Evolutionary conservation across 2,329 filamentous ascomycete species (phyloP).

Genomic region (Bipolaris bicolor): DNA sequence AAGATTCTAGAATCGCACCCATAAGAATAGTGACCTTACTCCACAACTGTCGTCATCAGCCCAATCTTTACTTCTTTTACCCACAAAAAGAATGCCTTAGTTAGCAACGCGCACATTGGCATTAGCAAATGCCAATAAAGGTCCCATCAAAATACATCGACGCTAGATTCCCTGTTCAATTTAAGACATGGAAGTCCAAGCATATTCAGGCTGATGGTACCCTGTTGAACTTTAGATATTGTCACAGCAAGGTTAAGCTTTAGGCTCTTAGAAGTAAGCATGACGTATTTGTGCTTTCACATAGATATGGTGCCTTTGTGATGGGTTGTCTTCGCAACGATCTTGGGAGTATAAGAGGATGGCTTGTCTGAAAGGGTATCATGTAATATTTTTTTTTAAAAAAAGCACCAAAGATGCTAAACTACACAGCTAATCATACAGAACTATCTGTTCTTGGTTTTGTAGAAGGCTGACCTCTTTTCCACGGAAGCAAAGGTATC

Average conservation of each 20-base stretch:
- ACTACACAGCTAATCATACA: no score
- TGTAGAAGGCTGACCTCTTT: background rate
- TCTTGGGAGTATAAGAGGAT: background rate
- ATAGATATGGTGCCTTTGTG: background rate
- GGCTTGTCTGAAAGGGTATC: background rate
- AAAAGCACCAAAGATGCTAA: no score
- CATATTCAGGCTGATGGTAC: background rate
- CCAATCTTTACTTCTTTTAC: background rate
- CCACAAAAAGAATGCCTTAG: background rate
- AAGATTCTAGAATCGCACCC: slow-evolving; percentile 12
- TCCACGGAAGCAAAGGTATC: no score
- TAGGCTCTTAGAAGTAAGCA: background rate
- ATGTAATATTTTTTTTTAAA: background rate
- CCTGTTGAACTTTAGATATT: background rate
- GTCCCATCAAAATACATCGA: slow-evolving; percentile 10
- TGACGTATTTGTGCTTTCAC: background rate
- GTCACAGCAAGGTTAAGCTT: background rate
- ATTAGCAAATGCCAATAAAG: slow-evolving; percentile 14
- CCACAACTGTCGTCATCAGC: slow-evolving; percentile 10
- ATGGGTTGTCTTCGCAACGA: background rate
- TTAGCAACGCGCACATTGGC: background rate
- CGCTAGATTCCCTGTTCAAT: background rate
- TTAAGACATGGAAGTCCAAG: background rate
- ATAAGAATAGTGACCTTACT: background rate
- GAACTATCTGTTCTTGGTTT: no score